Evolutionary conservation across 2,329 filamentous ascomycete species (phyloP), one percentile per base, ranked within the genome.

Genomic region (Sporothrix phasma): DNA sequence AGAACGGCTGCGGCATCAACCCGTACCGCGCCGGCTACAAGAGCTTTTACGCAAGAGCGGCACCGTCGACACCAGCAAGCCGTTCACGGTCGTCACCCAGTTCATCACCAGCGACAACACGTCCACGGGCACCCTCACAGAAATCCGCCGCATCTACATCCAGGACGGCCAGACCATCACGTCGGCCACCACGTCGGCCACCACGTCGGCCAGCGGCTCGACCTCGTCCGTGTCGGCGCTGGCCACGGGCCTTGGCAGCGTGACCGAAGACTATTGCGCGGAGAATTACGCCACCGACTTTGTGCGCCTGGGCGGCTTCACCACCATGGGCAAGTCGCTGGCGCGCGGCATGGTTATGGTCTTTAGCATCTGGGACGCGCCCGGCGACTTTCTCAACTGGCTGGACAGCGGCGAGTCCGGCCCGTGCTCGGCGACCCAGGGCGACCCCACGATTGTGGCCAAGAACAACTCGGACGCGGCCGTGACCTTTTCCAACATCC

Each of bases 1-100:
- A 81, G 65, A 81, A 84, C 68, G 85, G 85, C 26, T 88, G 85
- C 70, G 85, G 87, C 71, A 86, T 83, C 78, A 86, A 86, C 78
- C 75, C 80, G 19, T 88, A 81, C 80, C 83, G 84, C 69, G 79
- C 84, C 76, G 85, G 84, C 53, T 80, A 82, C 73, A 76, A 75
- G 31, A 74, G 76, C 72, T 88, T 87, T 76, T 88, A 82, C 62
- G 68, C 65, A 5, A 53, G 13, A 31, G 49, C 67, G 77, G 76
- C 72, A 84, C 76, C 15, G 77, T 88, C 66, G 80, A 87, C 72
- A 85, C 83, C 56, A 79, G 71, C 60, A 77, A 77, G 68, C 79
- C 80, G 64, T 78, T 87, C 70, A 88, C 75, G 7, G 83, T 88
- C 10, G 80, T 87, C 49, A 87, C 84, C 8, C 84, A 86, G 69